phyloP scores from a whole-genome alignment of 148 eudicot genomes.

The Linanthus parryae region DNA sequence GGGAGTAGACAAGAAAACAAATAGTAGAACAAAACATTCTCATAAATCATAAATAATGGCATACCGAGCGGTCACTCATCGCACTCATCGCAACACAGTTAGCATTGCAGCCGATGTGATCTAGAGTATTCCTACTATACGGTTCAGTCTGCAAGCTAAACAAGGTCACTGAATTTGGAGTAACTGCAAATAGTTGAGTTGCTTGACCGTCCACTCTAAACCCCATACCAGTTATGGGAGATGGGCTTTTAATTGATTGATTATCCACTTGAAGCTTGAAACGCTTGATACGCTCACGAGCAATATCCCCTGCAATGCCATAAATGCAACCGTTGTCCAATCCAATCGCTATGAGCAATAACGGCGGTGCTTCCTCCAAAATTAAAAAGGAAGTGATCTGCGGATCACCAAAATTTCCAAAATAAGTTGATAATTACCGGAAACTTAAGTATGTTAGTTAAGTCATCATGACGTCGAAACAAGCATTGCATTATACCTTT shows the following conservation, averaged over 20 bases:
- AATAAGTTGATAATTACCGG: neutral
- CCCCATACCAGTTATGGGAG: constrained; percentile 75
- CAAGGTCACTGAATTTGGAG: constrained; percentile 79
- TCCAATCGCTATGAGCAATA: constrained; percentile 82
- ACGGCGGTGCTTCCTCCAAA: constrained; percentile 88
- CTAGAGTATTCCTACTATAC: constrained; percentile 66
- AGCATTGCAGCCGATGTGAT: constrained; percentile 68
- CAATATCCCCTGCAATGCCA: constrained; percentile 95
- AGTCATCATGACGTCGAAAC: neutral
- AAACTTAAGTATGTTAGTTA: neutral
- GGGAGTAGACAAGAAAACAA: constrained; percentile 1
- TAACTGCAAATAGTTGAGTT: constrained; percentile 81
- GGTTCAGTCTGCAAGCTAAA: constrained; percentile 77
- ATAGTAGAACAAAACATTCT: neutral
- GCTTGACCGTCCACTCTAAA: constrained; percentile 86
- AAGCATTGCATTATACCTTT: constrained; percentile 36
- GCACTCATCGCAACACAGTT: constrained; percentile 87
- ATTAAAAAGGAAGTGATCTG: constrained; percentile 89
- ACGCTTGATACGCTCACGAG: constrained; percentile 90
- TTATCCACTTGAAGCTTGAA: constrained; percentile 74
- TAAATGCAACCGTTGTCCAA: constrained; percentile 87
- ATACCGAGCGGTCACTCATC: constrained; percentile 92
- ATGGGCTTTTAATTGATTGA: constrained; percentile 43
- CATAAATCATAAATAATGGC: constrained; percentile 8
- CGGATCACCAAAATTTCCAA: constrained; percentile 14